Evolutionary conservation across 768 basidiomycete genomes (phyloP).

Genomic region (Collybiopsis luxurians): DNA sequence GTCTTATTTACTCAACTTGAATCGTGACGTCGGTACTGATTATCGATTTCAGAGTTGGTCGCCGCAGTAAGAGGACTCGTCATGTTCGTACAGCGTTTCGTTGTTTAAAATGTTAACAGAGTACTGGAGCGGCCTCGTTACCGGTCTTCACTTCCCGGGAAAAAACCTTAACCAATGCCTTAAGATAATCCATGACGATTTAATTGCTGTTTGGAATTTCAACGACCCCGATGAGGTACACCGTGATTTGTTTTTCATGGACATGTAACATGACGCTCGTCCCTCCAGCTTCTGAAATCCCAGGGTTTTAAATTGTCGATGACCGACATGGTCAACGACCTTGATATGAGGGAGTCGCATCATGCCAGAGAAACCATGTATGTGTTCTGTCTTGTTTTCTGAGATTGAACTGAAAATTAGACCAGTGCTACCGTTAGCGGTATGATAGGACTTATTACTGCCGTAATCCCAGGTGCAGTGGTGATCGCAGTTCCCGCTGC

Average conservation of each 20-base stretch:
- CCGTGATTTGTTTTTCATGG: not conserved
- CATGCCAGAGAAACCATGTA: not conserved
- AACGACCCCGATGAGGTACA: slow-evolving; percentile 16
- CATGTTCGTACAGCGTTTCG: not conserved
- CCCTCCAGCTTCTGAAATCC: not conserved
- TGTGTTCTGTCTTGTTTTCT: not conserved
- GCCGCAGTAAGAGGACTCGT: not conserved
- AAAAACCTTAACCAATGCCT: slow-evolving; percentile 12
- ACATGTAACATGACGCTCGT: too few relatives aligned
- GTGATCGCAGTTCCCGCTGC: not conserved
- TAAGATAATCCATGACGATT: slow-evolving; percentile 15
- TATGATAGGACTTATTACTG: not conserved
- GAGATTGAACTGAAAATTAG: not conserved
- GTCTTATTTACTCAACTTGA: not conserved
- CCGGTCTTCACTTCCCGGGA: slow-evolving; percentile 17
- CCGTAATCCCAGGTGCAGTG: not conserved
- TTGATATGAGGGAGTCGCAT: not conserved
- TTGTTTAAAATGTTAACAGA: not conserved
- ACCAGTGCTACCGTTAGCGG: not conserved
- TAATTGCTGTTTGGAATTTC: slow-evolving; percentile 24
- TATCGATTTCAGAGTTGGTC: not conserved
- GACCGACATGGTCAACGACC: not conserved
- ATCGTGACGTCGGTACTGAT: not conserved
- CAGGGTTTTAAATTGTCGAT: not conserved
- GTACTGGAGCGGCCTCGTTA: slow-evolving; percentile 12